A percentile compares a stretch with the other conserved stretches of the same genome.
These are phyloP conservation scores for Pueraria montana DNA, from an alignment of 306 rosid genomes.

Conservation along the genomic window DNA sequence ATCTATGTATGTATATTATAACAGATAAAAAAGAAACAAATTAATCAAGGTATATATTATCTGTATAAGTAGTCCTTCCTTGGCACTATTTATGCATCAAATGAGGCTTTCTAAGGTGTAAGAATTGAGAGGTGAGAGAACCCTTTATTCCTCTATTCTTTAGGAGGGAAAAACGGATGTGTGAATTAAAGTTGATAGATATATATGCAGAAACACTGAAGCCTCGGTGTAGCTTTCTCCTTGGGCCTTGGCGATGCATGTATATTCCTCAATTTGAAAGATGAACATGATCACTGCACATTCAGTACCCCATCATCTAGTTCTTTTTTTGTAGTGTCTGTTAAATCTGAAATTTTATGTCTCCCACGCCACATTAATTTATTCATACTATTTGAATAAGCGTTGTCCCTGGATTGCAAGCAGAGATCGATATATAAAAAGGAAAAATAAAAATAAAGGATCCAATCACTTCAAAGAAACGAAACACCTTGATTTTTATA, in stretches of 20 bases:
- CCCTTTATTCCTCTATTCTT: neutral
- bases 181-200: neutral
- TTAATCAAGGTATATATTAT: neutral
- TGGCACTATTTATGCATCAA: neutral
- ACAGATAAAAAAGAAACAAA: neutral
- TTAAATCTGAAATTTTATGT: constrained; percentile 5
- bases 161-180: neutral
- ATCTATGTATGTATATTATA: too few relatives aligned
- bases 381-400: neutral
- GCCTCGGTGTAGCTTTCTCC: neutral
- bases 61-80: neutral
- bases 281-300: neutral
- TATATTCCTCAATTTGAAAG: constrained; percentile 8
- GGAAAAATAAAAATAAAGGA: neutral
- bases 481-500: constrained; percentile 3
- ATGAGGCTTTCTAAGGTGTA: neutral
- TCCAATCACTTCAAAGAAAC: neutral
- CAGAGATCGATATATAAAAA: neutral
- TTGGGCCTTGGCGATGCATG: neutral
- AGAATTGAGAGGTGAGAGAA: neutral
- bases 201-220: neutral
- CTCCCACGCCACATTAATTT: constrained; percentile 7
- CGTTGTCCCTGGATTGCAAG: neutral
- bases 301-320: constrained; percentile 22
- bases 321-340: neutral